Base-by-base conservation (phyloP, 2,329 filamentous ascomycete genomes). In the Talaromyces sp. region DNA sequence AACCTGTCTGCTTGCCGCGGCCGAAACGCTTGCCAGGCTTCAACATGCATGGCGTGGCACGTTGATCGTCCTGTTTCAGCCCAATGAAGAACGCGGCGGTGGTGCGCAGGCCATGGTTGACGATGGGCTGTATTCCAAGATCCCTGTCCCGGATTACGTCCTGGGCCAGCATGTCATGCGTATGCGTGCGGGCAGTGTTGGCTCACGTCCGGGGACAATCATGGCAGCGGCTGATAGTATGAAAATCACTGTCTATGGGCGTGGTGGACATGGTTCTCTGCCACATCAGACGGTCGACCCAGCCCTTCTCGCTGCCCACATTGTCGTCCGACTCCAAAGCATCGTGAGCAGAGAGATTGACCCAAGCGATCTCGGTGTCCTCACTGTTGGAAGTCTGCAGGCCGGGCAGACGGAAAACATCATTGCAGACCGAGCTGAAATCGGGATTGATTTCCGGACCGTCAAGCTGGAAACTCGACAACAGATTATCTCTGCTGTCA, bases 21-120 rank as follows among this genome's bases (percentile, higher is more conserved):
- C 83, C 0, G 78, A 84, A 57, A 76, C 77, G 0, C 75, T 91
- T 0, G 72, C 79, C 1, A 72, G 71, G 0, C 70, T 75, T 0
- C 76, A 72, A n/a, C 66, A 78, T 0, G 34, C 64, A 0, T 91
- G 88, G 88, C 76, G 70, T 9, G 88, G 88, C 0, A 90, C 86
- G 0, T 67, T 90, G 23, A 74, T 91, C 5, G 70, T 88, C 6
- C 72, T 86, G 2, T 91, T 90, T 70, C 89, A 91, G 67, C 88
- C 88, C 0, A 83, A 84, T 1, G 88, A 90, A 69, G 88, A 91
- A 70, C 78, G 82, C 1, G 86, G 82, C 0, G 80, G 77, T 0
- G 88, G 88, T 0, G 88, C 88, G 0, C 81, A 82, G 71, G 75
- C 85, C 28, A 88, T 88, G 85, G 77, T 88, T 3, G 81, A 84